Evolutionary conservation across 768 basidiomycete genomes (phyloP).

Genomic region (Tulasnella sp.): DNA sequence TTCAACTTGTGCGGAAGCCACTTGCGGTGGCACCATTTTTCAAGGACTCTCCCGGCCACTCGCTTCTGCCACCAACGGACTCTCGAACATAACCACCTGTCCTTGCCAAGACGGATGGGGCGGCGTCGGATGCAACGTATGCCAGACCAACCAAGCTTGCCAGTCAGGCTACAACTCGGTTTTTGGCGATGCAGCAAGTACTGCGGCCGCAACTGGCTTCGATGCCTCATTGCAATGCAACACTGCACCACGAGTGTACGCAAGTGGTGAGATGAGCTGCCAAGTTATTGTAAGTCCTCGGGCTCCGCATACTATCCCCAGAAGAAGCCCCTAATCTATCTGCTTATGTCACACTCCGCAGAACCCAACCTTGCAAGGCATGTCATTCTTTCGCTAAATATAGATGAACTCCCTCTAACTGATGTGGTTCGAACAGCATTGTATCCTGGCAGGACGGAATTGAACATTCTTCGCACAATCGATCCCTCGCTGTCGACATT

Average conservation of each 20-base stretch:
- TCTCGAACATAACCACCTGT: conserved; percentile 66
- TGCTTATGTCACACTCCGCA: conserved; percentile 28
- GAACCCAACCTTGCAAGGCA: conserved; percentile 72
- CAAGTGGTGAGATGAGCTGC: conserved; percentile 79
- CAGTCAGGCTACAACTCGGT: conserved; percentile 48
- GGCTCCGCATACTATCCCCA: background rate
- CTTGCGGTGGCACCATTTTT: conserved; percentile 76
- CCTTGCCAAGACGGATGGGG: conserved; percentile 67
- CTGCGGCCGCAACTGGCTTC: background rate
- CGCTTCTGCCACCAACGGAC: conserved; percentile 38
- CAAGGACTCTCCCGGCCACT: conserved; percentile 56
- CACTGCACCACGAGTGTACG: conserved; percentile 58
- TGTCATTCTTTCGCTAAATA: background rate
- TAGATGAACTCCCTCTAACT: background rate
- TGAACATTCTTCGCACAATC: conserved; percentile 74
- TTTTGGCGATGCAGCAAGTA: conserved; percentile 26
- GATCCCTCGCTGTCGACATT: conserved; percentile 62
- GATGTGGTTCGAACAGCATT: conserved; percentile 32
- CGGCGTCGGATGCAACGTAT: conserved; percentile 71
- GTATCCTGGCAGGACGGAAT: conserved; percentile 59
- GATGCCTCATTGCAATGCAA: conserved; percentile 57
- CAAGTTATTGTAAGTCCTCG: conserved; percentile 57
- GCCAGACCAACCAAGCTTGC: conserved; percentile 58
- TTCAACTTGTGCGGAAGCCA: conserved; percentile 54
- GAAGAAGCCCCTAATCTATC: conserved; percentile 10